Percentiles rank a stretch among this genome's conserved stretches.
These are phyloP conservation scores for Phialophora tarda DNA, from an alignment of 2,329 filamentous ascomycete genomes.

Conservation along the genomic window DNA sequence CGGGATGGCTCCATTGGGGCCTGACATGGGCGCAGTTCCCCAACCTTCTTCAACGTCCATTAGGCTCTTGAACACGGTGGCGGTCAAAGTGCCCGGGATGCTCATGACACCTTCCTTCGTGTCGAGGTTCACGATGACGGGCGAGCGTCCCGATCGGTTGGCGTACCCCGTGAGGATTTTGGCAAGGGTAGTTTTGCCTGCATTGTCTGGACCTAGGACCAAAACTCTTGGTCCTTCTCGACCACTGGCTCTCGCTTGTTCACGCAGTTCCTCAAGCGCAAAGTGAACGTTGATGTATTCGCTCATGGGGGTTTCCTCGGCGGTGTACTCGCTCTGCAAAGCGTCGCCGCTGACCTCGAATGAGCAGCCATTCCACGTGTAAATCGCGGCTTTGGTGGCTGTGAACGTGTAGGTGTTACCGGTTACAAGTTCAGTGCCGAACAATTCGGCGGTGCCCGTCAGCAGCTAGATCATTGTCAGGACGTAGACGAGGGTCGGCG, in stretches of 20 bases:
- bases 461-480: slow-evolving; percentile 60
- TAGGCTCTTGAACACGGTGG: slow-evolving; percentile 83
- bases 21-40: slow-evolving; percentile 88
- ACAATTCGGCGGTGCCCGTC: slow-evolving; percentile 85
- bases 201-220: slow-evolving; percentile 76
- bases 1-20: slow-evolving; percentile 77
- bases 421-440: slow-evolving; percentile 88
- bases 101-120: slow-evolving; percentile 78
- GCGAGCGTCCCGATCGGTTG: slow-evolving; percentile 73
- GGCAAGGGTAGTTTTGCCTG: slow-evolving; percentile 82
- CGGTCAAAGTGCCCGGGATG: slow-evolving; percentile 80
- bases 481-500: not conserved
- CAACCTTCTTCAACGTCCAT: slow-evolving; percentile 89
- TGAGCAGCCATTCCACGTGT: slow-evolving; percentile 88
- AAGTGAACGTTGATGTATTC: slow-evolving; percentile 86
- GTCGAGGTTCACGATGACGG: slow-evolving; percentile 83
- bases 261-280: slow-evolving; percentile 75
- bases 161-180: slow-evolving; percentile 82
- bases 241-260: slow-evolving; percentile 59
- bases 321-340: slow-evolving; percentile 68
- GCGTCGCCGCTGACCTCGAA: slow-evolving; percentile 74
- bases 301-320: slow-evolving; percentile 81
- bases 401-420: slow-evolving; percentile 80
- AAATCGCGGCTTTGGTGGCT: slow-evolving; percentile 83
- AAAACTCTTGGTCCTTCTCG: slow-evolving; percentile 78